Percentiles rank a stretch among this genome's conserved stretches.
These are phyloP conservation scores for Pestalotiopsis sp. DNA, from an alignment of 2,329 filamentous ascomycete genomes.

Conservation along the genomic window DNA sequence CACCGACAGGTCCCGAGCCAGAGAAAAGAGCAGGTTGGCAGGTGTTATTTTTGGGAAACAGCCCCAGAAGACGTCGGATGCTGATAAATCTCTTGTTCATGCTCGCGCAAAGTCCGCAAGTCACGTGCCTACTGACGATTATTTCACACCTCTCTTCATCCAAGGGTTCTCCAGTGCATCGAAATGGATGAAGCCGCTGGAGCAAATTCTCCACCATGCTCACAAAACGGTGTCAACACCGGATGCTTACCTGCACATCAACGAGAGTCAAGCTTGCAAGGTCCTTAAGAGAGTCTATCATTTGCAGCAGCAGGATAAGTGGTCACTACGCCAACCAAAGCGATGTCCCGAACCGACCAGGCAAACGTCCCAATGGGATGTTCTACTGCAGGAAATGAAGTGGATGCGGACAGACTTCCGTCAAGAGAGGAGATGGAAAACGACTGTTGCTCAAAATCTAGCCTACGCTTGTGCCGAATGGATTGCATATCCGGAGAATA, in stretches of 20 bases:
- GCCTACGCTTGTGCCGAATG: slow-evolving; percentile 86
- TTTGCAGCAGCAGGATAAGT: slow-evolving; percentile 87
- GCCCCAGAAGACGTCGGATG: slow-evolving; percentile 50
- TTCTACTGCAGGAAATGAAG: slow-evolving; percentile 87
- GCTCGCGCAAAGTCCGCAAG: slow-evolving; percentile 40
- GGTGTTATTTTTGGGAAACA: slow-evolving; percentile 80
- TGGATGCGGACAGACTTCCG: slow-evolving; percentile 98
- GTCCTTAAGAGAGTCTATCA: slow-evolving; percentile 87
- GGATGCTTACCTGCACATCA: slow-evolving; percentile 80
- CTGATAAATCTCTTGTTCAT: slow-evolving; percentile 39
- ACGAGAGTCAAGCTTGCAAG: slow-evolving; percentile 85
- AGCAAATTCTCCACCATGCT: slow-evolving; percentile 77
- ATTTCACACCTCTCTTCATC: slow-evolving; percentile 65
- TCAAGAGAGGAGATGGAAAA: slow-evolving; percentile 94
- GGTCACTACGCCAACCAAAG: slow-evolving; percentile 89
- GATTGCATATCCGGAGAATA: slow-evolving; percentile 63
- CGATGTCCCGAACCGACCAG: slow-evolving; percentile 80
- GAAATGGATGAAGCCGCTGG: slow-evolving; percentile 65
- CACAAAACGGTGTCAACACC: slow-evolving; percentile 89
- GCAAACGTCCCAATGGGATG: slow-evolving; percentile 80
- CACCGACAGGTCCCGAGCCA: slow-evolving; percentile 53
- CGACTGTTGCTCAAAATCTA: slow-evolving; percentile 75
- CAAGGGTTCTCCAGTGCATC: slow-evolving; percentile 54
- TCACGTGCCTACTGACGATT: slow-evolving; percentile 58
- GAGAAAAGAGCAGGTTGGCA: slow-evolving; percentile 67